phyloP scores from a whole-genome alignment of 1,284 basidiomycete genomes.

The Exsudoporus floridanus region DNA sequence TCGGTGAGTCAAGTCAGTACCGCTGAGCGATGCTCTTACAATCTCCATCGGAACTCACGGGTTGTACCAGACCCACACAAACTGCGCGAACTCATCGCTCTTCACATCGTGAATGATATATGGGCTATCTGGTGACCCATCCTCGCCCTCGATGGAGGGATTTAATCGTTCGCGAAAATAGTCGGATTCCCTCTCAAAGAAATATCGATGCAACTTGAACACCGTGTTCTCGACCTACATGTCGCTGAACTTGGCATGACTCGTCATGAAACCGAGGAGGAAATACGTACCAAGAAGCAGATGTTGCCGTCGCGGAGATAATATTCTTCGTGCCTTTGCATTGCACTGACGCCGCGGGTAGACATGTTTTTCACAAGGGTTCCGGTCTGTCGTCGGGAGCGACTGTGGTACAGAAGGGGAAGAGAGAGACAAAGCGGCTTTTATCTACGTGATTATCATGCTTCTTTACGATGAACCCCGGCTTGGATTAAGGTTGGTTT shows the following conservation, averaged over 20 bases:
- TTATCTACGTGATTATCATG: conserved; percentile 17
- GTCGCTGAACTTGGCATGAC: not conserved
- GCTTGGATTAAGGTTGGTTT: conserved; percentile 4
- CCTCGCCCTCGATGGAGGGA: conserved; percentile 31
- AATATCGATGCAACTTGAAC: conserved; percentile 62
- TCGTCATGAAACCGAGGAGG: not conserved
- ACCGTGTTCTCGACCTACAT: conserved; percentile 46
- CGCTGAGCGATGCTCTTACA: not conserved
- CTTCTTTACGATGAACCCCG: conserved; percentile 7
- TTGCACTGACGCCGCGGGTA: not conserved
- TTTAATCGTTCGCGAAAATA: conserved; percentile 43
- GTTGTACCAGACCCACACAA: conserved; percentile 72
- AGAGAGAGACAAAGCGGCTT: not conserved
- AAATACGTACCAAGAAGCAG: conserved; percentile 19
- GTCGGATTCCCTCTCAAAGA: conserved; percentile 63
- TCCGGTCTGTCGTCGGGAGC: not conserved
- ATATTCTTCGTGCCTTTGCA: conserved; percentile 7
- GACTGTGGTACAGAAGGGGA: not conserved
- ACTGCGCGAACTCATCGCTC: conserved; percentile 52
- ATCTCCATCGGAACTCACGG: conserved; percentile 41
- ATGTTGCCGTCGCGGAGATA: conserved; percentile 25
- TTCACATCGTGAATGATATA: conserved; percentile 36
- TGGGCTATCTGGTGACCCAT: conserved; percentile 40
- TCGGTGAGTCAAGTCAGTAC: conserved; percentile 7
- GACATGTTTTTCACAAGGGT: conserved; percentile 7